Evolutionary conservation across 1,139 yeast species (phyloP).

Genomic region (Tardiomyces blankii): DNA sequence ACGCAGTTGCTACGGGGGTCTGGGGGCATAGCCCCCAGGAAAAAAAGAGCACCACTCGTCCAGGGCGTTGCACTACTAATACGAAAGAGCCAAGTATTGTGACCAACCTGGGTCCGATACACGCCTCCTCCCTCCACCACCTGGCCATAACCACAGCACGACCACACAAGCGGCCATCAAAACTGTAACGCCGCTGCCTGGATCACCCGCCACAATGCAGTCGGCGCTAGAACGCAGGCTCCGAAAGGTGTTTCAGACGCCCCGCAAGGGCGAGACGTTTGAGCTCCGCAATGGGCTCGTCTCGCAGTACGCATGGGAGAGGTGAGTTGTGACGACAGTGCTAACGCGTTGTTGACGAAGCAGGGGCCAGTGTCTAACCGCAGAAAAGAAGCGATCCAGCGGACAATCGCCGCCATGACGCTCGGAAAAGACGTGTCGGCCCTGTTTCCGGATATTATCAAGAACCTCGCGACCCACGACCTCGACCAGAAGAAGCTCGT

Average conservation of each 20-base stretch:
- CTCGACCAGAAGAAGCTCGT: constrained; percentile 94
- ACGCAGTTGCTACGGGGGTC: no score
- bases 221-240: constrained; percentile 34
- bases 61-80: no score
- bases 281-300: constrained; percentile 86
- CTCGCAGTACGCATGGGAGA: constrained; percentile 84
- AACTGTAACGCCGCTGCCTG: not conserved
- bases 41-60: no score
- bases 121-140: no score
- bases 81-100: no score
- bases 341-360: not conserved
- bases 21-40: no score
- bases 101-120: not conserved
- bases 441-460: constrained; percentile 88
- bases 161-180: not conserved
- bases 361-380: no score
- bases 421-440: constrained; percentile 96
- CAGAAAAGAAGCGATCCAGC: constrained; percentile 82
- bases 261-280: constrained; percentile 66
- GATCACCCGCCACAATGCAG: not conserved
- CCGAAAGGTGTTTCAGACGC: constrained; percentile 45
- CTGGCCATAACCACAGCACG: not conserved
- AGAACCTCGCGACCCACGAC: constrained; percentile 95
- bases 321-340: constrained; percentile 5
- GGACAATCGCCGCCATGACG: constrained; percentile 98